phyloP scores from a whole-genome alignment of 2,329 filamentous ascomycete genomes.

The Metarhizium anisopliae region DNA sequence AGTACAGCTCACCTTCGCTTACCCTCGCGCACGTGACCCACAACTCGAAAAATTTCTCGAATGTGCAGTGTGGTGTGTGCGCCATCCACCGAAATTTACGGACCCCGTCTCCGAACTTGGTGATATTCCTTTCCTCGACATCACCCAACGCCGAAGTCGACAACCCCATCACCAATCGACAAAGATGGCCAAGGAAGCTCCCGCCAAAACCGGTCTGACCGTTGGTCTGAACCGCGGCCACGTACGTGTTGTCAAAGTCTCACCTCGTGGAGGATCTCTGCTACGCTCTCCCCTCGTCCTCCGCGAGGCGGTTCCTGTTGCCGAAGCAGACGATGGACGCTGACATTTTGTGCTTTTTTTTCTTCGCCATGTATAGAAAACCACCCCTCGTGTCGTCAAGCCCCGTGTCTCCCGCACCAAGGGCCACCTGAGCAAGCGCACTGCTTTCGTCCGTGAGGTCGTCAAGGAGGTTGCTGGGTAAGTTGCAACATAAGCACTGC shows the following conservation, averaged over 20 bases:
- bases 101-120: not conserved
- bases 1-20: conserved; percentile 12
- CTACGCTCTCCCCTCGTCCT: conserved; percentile 19
- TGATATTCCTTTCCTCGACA: conserved; percentile 13
- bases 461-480: conserved; percentile 98
- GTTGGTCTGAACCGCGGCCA: conserved; percentile 56
- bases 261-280: conserved; percentile 70
- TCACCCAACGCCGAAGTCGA: conserved; percentile 17
- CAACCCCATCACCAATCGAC: conserved; percentile 21
- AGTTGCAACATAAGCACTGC: conserved; percentile 24
- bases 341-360: conserved; percentile 33
- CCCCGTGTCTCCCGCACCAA: conserved; percentile 77
- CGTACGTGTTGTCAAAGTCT: conserved; percentile 51
- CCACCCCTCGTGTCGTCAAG: conserved; percentile 69
- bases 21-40: conserved; percentile 19
- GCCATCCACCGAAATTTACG: conserved; percentile 15
- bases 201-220: conserved; percentile 49
- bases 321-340: conserved; percentile 52
- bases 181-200: conserved; percentile 52
- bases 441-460: conserved; percentile 92
- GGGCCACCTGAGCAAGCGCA: conserved; percentile 94
- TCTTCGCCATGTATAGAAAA: conserved; percentile 53
- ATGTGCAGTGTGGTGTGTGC: conserved; percentile 2
- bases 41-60: conserved; percentile 9
- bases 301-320: conserved; percentile 17